Evolutionary conservation across 1,139 yeast species (phyloP).

Genomic region (Blastobotrys ciferrii): DNA sequence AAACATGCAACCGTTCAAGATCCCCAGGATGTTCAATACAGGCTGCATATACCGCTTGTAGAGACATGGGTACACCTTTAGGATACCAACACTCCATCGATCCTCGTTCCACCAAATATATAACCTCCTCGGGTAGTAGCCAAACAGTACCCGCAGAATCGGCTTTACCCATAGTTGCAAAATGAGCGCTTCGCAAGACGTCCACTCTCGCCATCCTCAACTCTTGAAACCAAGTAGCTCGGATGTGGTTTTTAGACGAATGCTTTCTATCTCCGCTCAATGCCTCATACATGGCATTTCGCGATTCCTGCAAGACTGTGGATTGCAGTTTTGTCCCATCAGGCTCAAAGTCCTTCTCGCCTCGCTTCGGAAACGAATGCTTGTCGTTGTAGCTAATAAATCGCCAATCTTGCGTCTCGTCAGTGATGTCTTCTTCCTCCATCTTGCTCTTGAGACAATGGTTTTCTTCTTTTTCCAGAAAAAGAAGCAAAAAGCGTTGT

Average conservation of each 20-base stretch:
- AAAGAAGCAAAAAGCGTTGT: too few relatives aligned
- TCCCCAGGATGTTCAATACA: conserved; percentile 46
- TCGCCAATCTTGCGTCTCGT: conserved; percentile 13
- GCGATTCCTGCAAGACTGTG: conserved; percentile 51
- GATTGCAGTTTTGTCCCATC: conserved; percentile 68
- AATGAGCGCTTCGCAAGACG: conserved; percentile 67
- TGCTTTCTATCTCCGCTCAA: conserved; percentile 59
- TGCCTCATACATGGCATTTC: conserved; percentile 73
- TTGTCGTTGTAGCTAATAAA: neutral
- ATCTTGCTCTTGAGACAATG: too few relatives aligned
- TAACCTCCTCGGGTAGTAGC: conserved; percentile 63
- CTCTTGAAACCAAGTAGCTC: conserved; percentile 48
- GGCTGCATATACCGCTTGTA: conserved; percentile 64
- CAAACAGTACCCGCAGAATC: conserved; percentile 48
- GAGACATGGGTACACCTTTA: conserved; percentile 48
- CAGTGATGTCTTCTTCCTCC: conserved; percentile 4
- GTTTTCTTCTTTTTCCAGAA: too few relatives aligned
- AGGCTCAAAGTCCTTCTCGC: conserved; percentile 86
- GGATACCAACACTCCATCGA: conserved; percentile 56
- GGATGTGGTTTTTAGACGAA: conserved; percentile 39
- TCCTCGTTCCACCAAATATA: conserved; percentile 83
- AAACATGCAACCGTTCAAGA: conserved; percentile 64
- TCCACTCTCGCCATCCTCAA: conserved; percentile 47
- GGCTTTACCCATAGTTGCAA: conserved; percentile 69
- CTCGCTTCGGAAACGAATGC: conserved; percentile 54